Evolutionary conservation across 179 eudicot species (phyloP), one percentile per base, ranked within the genome.

Genomic region (Spergularia azorica): DNA sequence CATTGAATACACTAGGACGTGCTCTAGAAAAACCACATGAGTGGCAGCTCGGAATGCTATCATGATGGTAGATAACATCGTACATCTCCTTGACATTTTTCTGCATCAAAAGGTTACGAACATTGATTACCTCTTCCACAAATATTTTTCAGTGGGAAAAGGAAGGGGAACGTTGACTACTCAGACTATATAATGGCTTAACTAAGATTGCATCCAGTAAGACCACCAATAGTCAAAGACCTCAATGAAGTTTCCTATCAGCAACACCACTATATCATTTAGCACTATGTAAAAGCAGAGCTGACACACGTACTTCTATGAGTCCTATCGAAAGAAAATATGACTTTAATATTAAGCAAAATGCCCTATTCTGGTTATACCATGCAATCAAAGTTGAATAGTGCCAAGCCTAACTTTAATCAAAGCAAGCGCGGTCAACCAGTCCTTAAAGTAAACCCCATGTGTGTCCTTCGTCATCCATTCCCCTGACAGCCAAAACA

Each of bases 21-120:
- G 36, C 50, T 55, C 79, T 77, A 9, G 74, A 12, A 6, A 78
- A 73, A 62, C 63, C 82, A 68, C 86, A 83, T 36, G 84, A 75
- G 67, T 76, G 6, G 66, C 79, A 78, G 14, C 74, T 32, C 56
- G 74, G 61, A 51, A 57, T 20, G 54, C 50, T 52, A 57, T 74
- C 83, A 13, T 79, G 74, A 66, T 76, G 50, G 63, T 84, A 83
- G 74, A 81, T 55, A 76, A 80, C 75, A 64, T 86, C 83, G 38
- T 81, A 86, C 84, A 83, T 79, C 62, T 83, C 77, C 75, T 71
- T 80, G 69, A 84, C 86, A 72, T 66, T 58, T 79, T 63, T 71
- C 88, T 86, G 88, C 71, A 72, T 32, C 15, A 77, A n/a, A 46
- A 72, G 10, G 60, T 43, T 50, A 67, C 50, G 36, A 36, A 59